phyloP scores from a whole-genome alignment of 345 rosid genomes.

The Citrus cavaleriei region DNA sequence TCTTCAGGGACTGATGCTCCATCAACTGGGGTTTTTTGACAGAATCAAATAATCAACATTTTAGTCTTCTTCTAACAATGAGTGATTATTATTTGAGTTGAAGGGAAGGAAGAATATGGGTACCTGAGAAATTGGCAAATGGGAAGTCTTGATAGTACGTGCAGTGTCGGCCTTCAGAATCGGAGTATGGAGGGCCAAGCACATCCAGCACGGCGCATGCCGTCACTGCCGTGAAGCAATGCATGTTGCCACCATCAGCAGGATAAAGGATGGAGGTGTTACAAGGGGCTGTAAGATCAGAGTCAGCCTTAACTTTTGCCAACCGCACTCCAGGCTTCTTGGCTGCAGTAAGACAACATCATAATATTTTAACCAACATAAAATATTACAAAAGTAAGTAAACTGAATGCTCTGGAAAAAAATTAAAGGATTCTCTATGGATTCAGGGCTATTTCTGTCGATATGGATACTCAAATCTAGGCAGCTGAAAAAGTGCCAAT shows the following conservation, averaged over 20 bases:
- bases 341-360: slow-evolving; percentile 32
- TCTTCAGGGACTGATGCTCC: slow-evolving; percentile 44
- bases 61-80: background rate
- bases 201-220: slow-evolving; percentile 92
- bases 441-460: background rate
- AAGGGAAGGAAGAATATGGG: background rate
- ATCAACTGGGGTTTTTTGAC: slow-evolving; percentile 27
- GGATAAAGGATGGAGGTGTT: slow-evolving; percentile 78
- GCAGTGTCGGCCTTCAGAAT: slow-evolving; percentile 78
- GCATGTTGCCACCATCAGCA: slow-evolving; percentile 95
- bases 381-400: background rate
- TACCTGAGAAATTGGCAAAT: slow-evolving; percentile 49
- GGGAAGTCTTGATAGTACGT: slow-evolving; percentile 65
- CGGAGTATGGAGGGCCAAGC: slow-evolving; percentile 84
- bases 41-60: background rate
- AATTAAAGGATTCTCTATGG: background rate
- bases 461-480: background rate
- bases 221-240: slow-evolving; percentile 77
- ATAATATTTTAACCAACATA: background rate
- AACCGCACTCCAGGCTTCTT: slow-evolving; percentile 43
- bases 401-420: background rate
- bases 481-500: background rate
- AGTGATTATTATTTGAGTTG: background rate
- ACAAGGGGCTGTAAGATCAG: slow-evolving; percentile 74
- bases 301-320: slow-evolving; percentile 72